phyloP scores from a whole-genome alignment of 2,329 filamentous ascomycete species.

The Paraphoma chrysanthemicola region DNA sequence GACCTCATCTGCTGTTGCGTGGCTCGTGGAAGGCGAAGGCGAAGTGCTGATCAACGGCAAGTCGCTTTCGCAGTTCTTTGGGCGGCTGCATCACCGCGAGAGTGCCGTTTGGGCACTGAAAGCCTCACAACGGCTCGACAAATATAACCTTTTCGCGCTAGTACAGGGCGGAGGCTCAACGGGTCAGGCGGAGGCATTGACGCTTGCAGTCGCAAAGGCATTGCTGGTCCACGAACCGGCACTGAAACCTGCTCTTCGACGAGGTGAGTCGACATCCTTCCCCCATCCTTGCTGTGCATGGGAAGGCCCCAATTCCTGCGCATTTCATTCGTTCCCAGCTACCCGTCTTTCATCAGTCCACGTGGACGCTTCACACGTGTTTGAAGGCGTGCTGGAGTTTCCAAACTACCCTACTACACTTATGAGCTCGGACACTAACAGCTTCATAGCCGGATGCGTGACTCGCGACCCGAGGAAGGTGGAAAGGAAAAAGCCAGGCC shows the following conservation, averaged over 20 bases:
- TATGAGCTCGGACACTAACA: slow-evolving; percentile 51
- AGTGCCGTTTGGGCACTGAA: slow-evolving; percentile 92
- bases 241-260: slow-evolving; percentile 83
- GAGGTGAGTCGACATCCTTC: slow-evolving; percentile 69
- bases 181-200: slow-evolving; percentile 93
- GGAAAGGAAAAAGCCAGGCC: slow-evolving; percentile 97
- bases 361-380: slow-evolving; percentile 8
- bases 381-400: slow-evolving; percentile 9
- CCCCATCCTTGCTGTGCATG: slow-evolving; percentile 1
- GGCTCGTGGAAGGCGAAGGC: slow-evolving; percentile 89
- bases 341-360: not conserved
- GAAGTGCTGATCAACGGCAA: slow-evolving; percentile 91
- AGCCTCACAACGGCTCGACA: slow-evolving; percentile 81
- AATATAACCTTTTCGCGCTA: slow-evolving; percentile 94
- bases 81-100: slow-evolving; percentile 89
- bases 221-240: slow-evolving; percentile 90
- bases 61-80: slow-evolving; percentile 81
- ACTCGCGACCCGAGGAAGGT: slow-evolving; percentile 90
- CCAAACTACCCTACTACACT: slow-evolving; percentile 13
- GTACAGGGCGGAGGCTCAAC: slow-evolving; percentile 89
- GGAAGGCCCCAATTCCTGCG: not conserved
- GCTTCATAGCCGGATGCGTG: slow-evolving; percentile 79
- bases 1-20: slow-evolving; percentile 82
- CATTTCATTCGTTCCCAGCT: not conserved
- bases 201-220: slow-evolving; percentile 86